Base-by-base conservation (phyloP, 306 rosid genomes). In the Corylus americana region DNA sequence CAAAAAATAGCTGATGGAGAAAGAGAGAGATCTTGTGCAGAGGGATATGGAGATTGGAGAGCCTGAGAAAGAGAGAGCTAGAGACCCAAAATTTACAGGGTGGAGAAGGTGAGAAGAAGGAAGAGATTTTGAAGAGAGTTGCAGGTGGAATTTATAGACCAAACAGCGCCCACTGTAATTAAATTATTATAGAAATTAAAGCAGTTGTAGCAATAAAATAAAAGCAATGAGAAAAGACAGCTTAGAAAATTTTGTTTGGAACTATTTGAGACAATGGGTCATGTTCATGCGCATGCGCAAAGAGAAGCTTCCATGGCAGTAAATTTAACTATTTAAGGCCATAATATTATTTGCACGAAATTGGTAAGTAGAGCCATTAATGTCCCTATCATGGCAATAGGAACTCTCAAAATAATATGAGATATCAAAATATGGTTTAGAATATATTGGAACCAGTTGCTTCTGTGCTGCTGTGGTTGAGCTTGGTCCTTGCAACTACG, bases 41-140 rank as follows among this genome's bases (percentile, higher is more conserved):
- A 69, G 70, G 11, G 11, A 48, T 73, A 68, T 72, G 72, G 86
- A 31, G 44, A 16, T 49, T 20, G 4, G 18, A 55, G 25, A 35
- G 31, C 45, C 70, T 8, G 74, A 63, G 4, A 4, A 50, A 62
- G 44, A 61, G 3, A 50, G 27, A 22, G n/a, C n/a, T n/a, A n/a
- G 25, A 18, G 72, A 53, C 55, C 72, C 35, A 47, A 49, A 59
- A 55, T 35, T 75, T 64, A 68, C 13, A 70, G 80, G 82, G 76
- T 78, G 80, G 53, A 68, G 89, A 80, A 85, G 86, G 84, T 59
- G 79, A 74, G 76, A 70, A 82, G 20, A 77, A 49, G 85, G 70
- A 88, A 84, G 97, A 91, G 93, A 87, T 83, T 84, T 82, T 84
- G 81, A 77, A 68, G 53, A 83, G 88, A n/a, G 79, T 27, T 42